Conservation (phyloP, 2,329 filamentous ascomycete species). For the Exophiala sp. region DNA sequence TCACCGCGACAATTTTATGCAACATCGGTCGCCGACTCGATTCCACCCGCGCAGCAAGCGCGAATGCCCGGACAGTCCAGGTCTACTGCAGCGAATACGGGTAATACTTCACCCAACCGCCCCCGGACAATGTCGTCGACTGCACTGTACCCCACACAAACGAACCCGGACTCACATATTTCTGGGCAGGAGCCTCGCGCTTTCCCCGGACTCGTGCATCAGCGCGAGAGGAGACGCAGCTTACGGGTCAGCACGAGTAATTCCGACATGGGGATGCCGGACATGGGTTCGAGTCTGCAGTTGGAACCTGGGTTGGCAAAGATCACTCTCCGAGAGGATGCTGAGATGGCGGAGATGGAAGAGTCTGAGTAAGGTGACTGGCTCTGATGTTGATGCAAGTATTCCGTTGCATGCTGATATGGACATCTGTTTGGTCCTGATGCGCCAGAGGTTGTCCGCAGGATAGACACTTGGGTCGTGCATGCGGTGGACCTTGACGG, state of each 20-base stretch:
- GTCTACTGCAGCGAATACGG: constrained; percentile 7
- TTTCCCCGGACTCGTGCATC: constrained; percentile 43
- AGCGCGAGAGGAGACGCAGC: constrained; percentile 33
- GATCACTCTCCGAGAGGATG: constrained; percentile 23
- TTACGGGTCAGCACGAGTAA: constrained; percentile 24
- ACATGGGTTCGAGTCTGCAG: constrained; percentile 25
- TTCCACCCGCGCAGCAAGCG: constrained; percentile 23
- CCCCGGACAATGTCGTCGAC: constrained; percentile 20
- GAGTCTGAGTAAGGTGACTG: constrained; percentile 11
- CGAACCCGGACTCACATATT: constrained; percentile 21
- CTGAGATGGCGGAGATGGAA: constrained; percentile 22
- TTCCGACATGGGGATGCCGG: constrained; percentile 23
- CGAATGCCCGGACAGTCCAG: constrained; percentile 14
- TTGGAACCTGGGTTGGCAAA: constrained; percentile 27
- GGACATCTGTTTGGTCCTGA: not conserved
- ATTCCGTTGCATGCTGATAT: not conserved
- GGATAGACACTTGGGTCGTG: not conserved
- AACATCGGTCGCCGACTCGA: constrained; percentile 22
- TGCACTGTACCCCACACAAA: constrained; percentile 5
- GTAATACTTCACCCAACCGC: constrained; percentile 21
- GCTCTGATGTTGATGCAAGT: not conserved
- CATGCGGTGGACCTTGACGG: not conserved
- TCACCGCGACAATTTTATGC: constrained; percentile 28
- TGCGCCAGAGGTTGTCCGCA: too few relatives aligned
- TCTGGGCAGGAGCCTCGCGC: constrained; percentile 37